A percentile compares a stretch with the other conserved stretches of the same genome.
Evolutionary conservation across 2,329 filamentous ascomycete species (phyloP).

Genomic region (Raffaelea albimanens): DNA sequence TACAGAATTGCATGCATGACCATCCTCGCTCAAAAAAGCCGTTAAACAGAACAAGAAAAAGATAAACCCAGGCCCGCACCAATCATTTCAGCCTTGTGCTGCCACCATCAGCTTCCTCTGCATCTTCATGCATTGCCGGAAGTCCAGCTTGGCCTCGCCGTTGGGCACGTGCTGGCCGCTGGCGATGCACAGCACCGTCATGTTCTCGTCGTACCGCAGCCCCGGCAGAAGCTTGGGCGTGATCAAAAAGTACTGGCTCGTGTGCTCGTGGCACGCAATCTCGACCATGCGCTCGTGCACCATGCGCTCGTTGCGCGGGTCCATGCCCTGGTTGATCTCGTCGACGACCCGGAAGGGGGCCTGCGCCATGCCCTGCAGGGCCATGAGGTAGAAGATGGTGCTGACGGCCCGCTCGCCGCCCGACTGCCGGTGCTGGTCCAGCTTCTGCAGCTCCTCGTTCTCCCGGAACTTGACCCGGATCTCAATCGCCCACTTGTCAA

Average conservation of each 20-base stretch:
- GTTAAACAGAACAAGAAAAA: no score
- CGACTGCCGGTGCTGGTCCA: constrained; percentile 89
- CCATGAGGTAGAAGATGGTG: constrained; percentile 99
- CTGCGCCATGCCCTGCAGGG: constrained; percentile 83
- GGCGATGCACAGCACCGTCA: constrained; percentile 90
- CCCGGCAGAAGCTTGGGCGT: constrained; percentile 88
- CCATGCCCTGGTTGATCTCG: constrained; percentile 99
- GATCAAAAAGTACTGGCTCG: constrained; percentile 89
- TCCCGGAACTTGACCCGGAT: constrained; percentile 93
- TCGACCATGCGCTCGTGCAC: constrained; percentile 97
- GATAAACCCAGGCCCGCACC: background rate
- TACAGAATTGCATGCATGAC: no score
- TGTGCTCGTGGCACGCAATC: constrained; percentile 79
- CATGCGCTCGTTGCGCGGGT: constrained; percentile 95
- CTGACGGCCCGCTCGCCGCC: constrained; percentile 93
- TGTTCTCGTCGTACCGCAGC: constrained; percentile 77
- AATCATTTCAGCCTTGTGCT: background rate
- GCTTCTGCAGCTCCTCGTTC: constrained; percentile 70
- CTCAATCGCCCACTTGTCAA: constrained; percentile 87
- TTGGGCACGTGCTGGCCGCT: constrained; percentile 67
- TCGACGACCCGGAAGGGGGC: constrained; percentile 97
- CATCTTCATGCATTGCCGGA: constrained; percentile 18
- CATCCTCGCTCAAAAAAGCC: no score
- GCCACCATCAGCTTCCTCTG: constrained; percentile 9
- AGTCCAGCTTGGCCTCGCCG: constrained; percentile 42